Percentiles rank a stretch among this genome's conserved stretches.
These are phyloP conservation scores for Eucalyptus erythrocorys DNA, from an alignment of 345 rosid species.

Conservation along the genomic window DNA sequence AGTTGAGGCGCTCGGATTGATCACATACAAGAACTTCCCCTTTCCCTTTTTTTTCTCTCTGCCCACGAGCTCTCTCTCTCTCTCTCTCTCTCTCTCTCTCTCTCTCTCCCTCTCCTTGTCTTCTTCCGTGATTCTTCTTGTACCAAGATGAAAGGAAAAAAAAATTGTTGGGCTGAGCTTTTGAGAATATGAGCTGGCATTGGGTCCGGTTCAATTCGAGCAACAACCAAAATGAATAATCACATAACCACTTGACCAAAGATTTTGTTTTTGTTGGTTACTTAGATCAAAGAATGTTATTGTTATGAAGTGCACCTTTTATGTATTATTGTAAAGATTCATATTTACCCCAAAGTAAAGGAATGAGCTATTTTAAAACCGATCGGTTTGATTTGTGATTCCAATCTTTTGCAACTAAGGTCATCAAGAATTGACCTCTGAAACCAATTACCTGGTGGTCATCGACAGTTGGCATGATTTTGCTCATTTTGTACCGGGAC, in stretches of 20 bases:
- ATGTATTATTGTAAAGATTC: neutral
- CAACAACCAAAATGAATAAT: neutral
- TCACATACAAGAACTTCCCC: no score
- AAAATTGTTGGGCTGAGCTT: no score
- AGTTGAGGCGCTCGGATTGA: no score
- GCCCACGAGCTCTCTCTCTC: no score
- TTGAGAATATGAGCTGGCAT: neutral
- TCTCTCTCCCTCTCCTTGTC: no score
- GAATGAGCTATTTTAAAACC: neutral
- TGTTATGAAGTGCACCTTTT: rapidly evolving
- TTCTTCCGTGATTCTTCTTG: no score
- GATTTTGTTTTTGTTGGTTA: no score
- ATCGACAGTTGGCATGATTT: neutral
- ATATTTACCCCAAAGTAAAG: neutral
- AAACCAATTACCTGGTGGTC: neutral
- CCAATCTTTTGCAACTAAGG: neutral
- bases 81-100: no score
- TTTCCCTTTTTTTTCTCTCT: no score
- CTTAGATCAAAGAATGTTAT: neutral
- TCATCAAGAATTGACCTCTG: neutral
- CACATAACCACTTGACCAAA: neutral
- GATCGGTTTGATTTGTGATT: neutral
- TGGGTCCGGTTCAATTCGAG: neutral
- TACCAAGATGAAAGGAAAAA: no score
- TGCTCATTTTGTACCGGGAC: neutral